Base-by-base conservation (phyloP, 805 yeast species). In the Saccharomycopsis sp. region DNA sequence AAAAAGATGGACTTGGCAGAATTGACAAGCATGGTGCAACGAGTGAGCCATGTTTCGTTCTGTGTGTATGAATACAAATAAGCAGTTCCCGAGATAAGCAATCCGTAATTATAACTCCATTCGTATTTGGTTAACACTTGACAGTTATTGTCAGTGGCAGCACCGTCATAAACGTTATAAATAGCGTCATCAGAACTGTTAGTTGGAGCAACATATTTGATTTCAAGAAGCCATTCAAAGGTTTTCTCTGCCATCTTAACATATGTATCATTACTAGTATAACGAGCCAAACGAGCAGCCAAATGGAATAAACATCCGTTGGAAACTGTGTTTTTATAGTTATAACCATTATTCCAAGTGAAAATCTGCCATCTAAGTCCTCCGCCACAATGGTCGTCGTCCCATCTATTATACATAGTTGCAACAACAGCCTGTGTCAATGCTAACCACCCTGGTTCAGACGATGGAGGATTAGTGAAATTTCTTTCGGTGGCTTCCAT, bases 61-160 rank as follows among this genome's bases (percentile, higher is more conserved):
- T 74, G 75, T 2, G 96, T 89, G 65, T 78, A 76, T 67, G 85
- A 80, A 72, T 84, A 87, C 70, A 89, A 69, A 67, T 79, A 85
- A 1, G 96, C 94, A 63, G 84, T 75, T 2, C 96, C 96, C 3
- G 86, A 77, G 65, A 89, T 66, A 73, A 86, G 70, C 56, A 87
- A 76, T 1, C 93, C 96, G 62, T 85, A 87, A 70, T 89, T 89
- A 71, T 89, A 89, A n/a, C 91, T 78, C 96, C 96, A 89, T 68
- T 84, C 83, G 44, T 76, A 80, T 55, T 75, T 70, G 38, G 84
- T 76, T 57, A 80, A 68, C 52, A 74, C 69, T 1, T 87, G 67
- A 73, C 98, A 93, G 72, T 87, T 82, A 51, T 71, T 73, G 17
- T 69, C 78, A 50, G 79, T 75, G 57, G 75, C 71, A 15, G 84